Evolutionary conservation across 495 filamentous ascomycete genomes (phyloP), one percentile per base, ranked within the genome.

Genomic region (Aspergillus nidulans): DNA sequence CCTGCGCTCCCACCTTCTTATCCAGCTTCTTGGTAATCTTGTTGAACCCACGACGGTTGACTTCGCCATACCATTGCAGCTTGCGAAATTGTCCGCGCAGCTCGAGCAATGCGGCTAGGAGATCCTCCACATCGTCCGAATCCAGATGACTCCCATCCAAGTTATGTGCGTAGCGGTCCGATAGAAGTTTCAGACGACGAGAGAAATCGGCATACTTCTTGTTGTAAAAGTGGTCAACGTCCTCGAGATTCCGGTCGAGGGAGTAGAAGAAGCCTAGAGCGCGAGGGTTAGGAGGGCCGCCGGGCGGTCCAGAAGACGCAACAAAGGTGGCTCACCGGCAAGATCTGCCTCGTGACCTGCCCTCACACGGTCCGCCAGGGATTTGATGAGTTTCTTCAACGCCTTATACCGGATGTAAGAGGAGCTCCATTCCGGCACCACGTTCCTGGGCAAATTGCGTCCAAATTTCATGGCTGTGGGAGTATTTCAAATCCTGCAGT

Each of bases 11-110:
- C 3, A 95, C 77, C 70, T 92, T 95, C 74, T 96, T 96, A 73
- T 96, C 91, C 19, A 95, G 76, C 69, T 98, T 98, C 77, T 97
- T 98, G 19, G 91, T 92, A 70, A 98, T 97, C 73, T 98, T 98
- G 61, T 95, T 80, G 63, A 98, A 98, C 0, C 94, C 94, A 54
- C 89, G 81, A 32, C 92, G 81, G 64, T 98, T 98, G 60, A 97
- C 91, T 73, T 97, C 94, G 24, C 91, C 95, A 58, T 96, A 97
- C 92, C 92, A 97, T 70, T 95, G 88, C 55, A 98, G 77, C 58
- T 97, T 97, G 40, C 92, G 81, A 53, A 97, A 69, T 56, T 94
- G 88, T 45, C 85, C 85, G 40, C 94, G 81, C 47, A 97, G 78
- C 64, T 97, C 94, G 25, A 97, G 80, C 46, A 97, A 77, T 32